Percentiles rank a stretch among this genome's conserved stretches.
Evolutionary conservation across 805 yeast genomes (phyloP).

Genomic region (Myxozyma kluyveri): DNA sequence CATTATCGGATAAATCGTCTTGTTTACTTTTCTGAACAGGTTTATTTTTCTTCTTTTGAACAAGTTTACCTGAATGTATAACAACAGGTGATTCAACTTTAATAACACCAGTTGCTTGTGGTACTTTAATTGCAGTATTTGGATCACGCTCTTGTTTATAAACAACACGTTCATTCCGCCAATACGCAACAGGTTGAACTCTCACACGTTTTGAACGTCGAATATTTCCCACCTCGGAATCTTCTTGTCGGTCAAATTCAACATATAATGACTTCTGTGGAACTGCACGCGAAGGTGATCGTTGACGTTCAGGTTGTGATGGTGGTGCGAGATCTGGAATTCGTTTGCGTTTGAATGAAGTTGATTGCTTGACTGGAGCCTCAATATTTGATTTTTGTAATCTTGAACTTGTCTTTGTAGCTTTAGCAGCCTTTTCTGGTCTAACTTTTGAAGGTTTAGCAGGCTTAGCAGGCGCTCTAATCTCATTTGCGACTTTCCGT

Average conservation of each 20-base stretch:
- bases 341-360: too few species aligned
- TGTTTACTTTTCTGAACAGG: background rate
- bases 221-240: constrained; percentile 7
- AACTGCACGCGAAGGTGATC: background rate
- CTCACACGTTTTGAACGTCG: constrained; percentile 65
- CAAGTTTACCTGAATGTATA: constrained; percentile 40
- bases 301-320: background rate
- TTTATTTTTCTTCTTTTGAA: constrained; percentile 1
- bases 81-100: constrained; percentile 30
- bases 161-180: constrained; percentile 78
- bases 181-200: constrained; percentile 71
- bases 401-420: too few species aligned
- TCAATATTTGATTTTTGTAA: too few species aligned
- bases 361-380: too few species aligned
- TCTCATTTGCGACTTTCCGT: background rate
- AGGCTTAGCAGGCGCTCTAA: background rate
- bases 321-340: too few species aligned
- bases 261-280: background rate
- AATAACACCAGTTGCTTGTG: constrained; percentile 35
- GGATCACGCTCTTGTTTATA: constrained; percentile 43
- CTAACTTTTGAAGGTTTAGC: background rate
- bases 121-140: constrained; percentile 28
- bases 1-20: constrained; percentile 4
- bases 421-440: background rate
- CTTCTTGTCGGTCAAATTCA: constrained; percentile 5